phyloP scores from a whole-genome alignment of 208 protist species.

The Acanthamoeba castellanii region DNA sequence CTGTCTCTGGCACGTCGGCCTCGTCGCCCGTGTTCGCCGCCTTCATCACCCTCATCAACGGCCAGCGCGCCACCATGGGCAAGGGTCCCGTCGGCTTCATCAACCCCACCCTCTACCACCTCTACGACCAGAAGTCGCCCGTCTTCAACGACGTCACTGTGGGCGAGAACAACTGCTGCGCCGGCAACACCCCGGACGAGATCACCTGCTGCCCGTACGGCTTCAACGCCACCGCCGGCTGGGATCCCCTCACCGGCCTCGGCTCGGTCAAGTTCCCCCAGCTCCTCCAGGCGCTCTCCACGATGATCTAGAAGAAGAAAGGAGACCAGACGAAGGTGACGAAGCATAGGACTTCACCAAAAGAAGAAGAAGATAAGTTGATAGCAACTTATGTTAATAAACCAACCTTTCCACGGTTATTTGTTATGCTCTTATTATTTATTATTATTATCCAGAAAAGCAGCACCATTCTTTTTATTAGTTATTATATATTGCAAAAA shows the following conservation, averaged over 20 bases:
- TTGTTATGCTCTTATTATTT: too few relatives aligned
- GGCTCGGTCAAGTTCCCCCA: conserved; percentile 76
- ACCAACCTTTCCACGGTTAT: too few relatives aligned
- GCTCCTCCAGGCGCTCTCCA: neutral
- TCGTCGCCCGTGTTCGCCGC: conserved; percentile 82
- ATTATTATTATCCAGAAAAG: too few relatives aligned
- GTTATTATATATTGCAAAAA: too few relatives aligned
- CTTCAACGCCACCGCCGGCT: conserved; percentile 77
- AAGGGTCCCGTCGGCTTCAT: conserved; percentile 79
- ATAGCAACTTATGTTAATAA: too few relatives aligned
- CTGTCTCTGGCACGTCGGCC: conserved; percentile 79
- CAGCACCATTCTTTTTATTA: too few relatives aligned
- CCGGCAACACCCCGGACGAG: conserved; percentile 36
- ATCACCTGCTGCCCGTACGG: conserved; percentile 76
- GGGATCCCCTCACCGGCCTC: conserved; percentile 79
- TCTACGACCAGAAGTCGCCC: neutral
- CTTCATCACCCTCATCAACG: conserved; percentile 82
- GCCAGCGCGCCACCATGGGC: conserved; percentile 14
- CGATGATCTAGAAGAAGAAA: neutral
- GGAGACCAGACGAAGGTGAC: too few relatives aligned
- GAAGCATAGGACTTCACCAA: too few relatives aligned
- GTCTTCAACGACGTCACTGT: conserved; percentile 80
- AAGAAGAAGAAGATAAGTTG: too few relatives aligned
- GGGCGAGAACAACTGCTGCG: conserved; percentile 83
- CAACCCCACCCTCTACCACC: conserved; percentile 81